Conservation (phyloP, 306 rosid genomes). For the Lablab purpureus region DNA sequence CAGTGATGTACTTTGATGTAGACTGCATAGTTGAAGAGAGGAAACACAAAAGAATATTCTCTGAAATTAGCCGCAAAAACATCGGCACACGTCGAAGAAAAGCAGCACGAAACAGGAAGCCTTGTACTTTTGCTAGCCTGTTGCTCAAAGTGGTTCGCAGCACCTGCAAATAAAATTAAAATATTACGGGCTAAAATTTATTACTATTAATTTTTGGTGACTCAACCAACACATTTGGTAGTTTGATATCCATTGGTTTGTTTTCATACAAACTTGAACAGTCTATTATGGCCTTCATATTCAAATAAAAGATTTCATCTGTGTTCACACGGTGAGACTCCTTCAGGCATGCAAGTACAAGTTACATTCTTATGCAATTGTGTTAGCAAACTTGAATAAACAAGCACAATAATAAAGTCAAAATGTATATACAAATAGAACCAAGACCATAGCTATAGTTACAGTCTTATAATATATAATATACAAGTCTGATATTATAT, state of each 20-base stretch:
- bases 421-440: background rate
- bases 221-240: background rate
- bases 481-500: background rate
- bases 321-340: background rate
- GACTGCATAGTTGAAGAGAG: conserved; percentile 78
- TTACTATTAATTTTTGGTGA: background rate
- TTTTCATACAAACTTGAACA: conserved; percentile 8
- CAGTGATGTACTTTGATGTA: conserved; percentile 81
- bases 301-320: background rate
- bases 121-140: conserved; percentile 96
- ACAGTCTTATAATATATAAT: background rate
- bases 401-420: background rate
- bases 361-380: conserved; percentile 13
- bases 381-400: background rate
- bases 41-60: conserved; percentile 81
- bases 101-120: conserved; percentile 91
- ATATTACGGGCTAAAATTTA: background rate
- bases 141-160: conserved; percentile 84
- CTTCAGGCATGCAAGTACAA: conserved; percentile 20
- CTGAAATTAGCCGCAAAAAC: conserved; percentile 77
- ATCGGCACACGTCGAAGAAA: conserved; percentile 90
- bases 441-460: background rate
- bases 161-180: conserved; percentile 61
- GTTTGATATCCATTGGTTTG: background rate
- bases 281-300: background rate